Evolutionary conservation across 2,329 filamentous ascomycete species (phyloP).

Genomic region (Raffaelea ambrosiae): DNA sequence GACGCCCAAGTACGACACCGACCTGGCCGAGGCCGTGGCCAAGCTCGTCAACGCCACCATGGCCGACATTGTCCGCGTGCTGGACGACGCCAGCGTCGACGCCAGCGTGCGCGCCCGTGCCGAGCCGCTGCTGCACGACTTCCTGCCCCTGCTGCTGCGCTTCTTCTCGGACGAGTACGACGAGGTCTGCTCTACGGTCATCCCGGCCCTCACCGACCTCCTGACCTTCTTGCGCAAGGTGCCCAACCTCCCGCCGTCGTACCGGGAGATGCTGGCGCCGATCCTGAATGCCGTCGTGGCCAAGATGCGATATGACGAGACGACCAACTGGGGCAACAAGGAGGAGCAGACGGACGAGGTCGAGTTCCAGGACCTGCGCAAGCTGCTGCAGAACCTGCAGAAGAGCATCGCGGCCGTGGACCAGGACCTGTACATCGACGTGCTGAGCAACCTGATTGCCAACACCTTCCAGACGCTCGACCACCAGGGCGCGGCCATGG

Average conservation of each 20-base stretch:
- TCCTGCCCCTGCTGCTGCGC: slow-evolving; percentile 78
- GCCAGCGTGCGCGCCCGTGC: slow-evolving; percentile 63
- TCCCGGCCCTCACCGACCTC: slow-evolving; percentile 85
- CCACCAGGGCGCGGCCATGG: slow-evolving; percentile 63
- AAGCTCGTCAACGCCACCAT: slow-evolving; percentile 90
- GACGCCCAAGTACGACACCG: slow-evolving; percentile 85
- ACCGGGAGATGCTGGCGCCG: slow-evolving; percentile 74
- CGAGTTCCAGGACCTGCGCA: slow-evolving; percentile 91
- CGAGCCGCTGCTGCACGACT: slow-evolving; percentile 72
- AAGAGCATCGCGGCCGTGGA: slow-evolving; percentile 88
- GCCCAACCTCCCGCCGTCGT: slow-evolving; percentile 61
- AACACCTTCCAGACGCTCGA: slow-evolving; percentile 77
- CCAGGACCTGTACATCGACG: slow-evolving; percentile 79
- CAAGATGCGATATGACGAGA: slow-evolving; percentile 98
- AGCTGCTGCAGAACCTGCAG: slow-evolving; percentile 81
- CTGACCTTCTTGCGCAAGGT: slow-evolving; percentile 84
- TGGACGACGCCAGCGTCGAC: slow-evolving; percentile 59
- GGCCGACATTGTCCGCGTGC: slow-evolving; percentile 75
- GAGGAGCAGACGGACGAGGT: slow-evolving; percentile 95
- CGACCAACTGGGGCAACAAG: slow-evolving; percentile 84
- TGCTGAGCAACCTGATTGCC: slow-evolving; percentile 78
- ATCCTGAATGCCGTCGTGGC: slow-evolving; percentile 85
- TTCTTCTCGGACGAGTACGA: slow-evolving; percentile 98
- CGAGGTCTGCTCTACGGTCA: slow-evolving; percentile 93
- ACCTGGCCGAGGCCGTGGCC: slow-evolving; percentile 88